Evolutionary conservation across 2,329 filamentous ascomycete genomes (phyloP).

Genomic region (Thermomyces lanuginosus): DNA sequence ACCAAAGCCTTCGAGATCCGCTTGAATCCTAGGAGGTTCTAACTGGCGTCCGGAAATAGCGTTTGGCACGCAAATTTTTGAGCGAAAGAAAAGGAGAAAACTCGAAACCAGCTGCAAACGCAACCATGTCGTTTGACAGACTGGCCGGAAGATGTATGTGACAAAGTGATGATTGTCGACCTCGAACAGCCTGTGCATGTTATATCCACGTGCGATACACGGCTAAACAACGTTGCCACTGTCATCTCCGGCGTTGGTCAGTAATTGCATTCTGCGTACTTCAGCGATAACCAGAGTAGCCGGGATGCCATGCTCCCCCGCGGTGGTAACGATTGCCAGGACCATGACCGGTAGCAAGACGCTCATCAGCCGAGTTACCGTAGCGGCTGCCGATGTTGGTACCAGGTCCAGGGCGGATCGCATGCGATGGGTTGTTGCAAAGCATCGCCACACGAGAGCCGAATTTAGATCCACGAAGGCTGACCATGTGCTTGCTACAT

Average conservation of each 20-base stretch:
- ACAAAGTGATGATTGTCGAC: too few relatives aligned
- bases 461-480: constrained; percentile 92
- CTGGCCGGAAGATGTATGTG: too few relatives aligned
- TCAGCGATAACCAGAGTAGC: constrained; percentile 23
- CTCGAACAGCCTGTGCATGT: too few relatives aligned
- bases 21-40: constrained; percentile 10
- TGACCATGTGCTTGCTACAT: constrained; percentile 86
- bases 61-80: constrained; percentile 14
- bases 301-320: constrained; percentile 21
- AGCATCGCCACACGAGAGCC: constrained; percentile 97
- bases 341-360: constrained; percentile 23
- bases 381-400: constrained; percentile 49
- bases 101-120: too few relatives aligned
- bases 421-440: constrained; percentile 83
- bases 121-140: too few relatives aligned
- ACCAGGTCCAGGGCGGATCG: constrained; percentile 76
- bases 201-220: too few relatives aligned
- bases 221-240: too few relatives aligned
- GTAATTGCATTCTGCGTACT: too few relatives aligned
- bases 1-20: constrained; percentile 14
- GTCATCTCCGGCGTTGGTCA: too few relatives aligned
- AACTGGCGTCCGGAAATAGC: constrained; percentile 9
- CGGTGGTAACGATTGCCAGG: constrained; percentile 21
- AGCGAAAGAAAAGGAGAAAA: constrained; percentile 10
- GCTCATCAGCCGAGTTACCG: constrained; percentile 35